These are phyloP conservation scores for Boletus smithii DNA, from an alignment of 1,284 basidiomycete species.

Conservation along the genomic window DNA sequence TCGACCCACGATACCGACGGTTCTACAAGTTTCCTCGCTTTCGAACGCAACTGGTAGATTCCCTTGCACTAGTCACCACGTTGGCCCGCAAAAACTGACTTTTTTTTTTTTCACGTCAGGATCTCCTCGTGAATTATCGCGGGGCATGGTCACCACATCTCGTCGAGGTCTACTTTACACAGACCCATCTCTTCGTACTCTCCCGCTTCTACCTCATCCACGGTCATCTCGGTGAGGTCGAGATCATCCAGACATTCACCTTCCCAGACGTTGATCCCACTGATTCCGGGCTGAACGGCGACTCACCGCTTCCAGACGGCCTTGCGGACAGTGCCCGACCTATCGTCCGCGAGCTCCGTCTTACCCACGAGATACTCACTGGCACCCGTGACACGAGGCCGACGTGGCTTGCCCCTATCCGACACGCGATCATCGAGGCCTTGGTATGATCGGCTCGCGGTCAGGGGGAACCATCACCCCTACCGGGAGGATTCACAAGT, in stretches of 20 bases:
- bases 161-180: constrained; percentile 16
- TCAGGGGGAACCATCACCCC: neutral
- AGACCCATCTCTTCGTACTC: constrained; percentile 17
- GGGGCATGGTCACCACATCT: constrained; percentile 22
- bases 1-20: constrained; percentile 12
- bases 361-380: constrained; percentile 20
- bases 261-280: constrained; percentile 12
- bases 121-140: constrained; percentile 16
- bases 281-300: neutral
- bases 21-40: constrained; percentile 23
- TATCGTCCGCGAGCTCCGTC: constrained; percentile 18
- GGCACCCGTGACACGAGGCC: constrained; percentile 11
- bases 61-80: neutral
- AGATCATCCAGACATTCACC: constrained; percentile 22
- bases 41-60: constrained; percentile 12
- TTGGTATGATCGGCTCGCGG: constrained; percentile 6
- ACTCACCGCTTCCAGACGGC: neutral
- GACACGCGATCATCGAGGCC: constrained; percentile 11
- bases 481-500: constrained; percentile 9
- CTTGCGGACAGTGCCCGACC: neutral
- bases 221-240: constrained; percentile 4
- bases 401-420: constrained; percentile 15
- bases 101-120: constrained; percentile 2
- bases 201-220: constrained; percentile 15
- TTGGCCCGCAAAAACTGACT: neutral